A percentile compares a stretch with the other conserved stretches of the same genome.
Evolutionary conservation across 2,329 filamentous ascomycete species (phyloP).

Genomic region (Botryosphaeria agaves): DNA sequence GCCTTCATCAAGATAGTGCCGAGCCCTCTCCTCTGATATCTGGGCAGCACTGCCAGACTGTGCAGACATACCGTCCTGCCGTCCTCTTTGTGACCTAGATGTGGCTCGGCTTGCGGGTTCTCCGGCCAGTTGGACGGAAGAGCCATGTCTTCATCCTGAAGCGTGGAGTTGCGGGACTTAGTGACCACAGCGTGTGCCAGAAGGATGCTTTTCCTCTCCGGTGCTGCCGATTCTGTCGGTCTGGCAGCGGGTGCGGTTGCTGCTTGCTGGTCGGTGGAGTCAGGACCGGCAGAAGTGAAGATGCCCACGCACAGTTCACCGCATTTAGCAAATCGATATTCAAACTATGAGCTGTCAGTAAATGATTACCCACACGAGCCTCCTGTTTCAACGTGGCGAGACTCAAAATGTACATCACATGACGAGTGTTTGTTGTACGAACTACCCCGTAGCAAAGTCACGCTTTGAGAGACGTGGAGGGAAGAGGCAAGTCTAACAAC

Average conservation of each 20-base stretch:
- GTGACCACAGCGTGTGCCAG: constrained; percentile 67
- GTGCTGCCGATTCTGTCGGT: constrained; percentile 40
- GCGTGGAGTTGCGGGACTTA: constrained; percentile 41
- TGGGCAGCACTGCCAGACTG: constrained; percentile 62
- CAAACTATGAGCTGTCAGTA: constrained; percentile 33
- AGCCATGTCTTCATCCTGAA: constrained; percentile 64
- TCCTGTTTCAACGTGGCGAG: no score
- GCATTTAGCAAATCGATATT: constrained; percentile 58
- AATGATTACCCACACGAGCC: no score
- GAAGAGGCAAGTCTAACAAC: no score
- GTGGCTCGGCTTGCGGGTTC: constrained; percentile 21
- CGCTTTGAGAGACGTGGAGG: no score
- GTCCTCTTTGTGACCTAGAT: constrained; percentile 51
- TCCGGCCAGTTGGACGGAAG: constrained; percentile 50
- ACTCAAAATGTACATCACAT: no score
- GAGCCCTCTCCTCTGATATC: constrained; percentile 56
- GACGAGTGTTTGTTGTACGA: no score
- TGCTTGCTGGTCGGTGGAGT: constrained; percentile 30
- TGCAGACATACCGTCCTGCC: constrained; percentile 68
- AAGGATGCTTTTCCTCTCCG: constrained; percentile 44
- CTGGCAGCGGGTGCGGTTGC: constrained; percentile 37
- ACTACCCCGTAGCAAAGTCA: no score
- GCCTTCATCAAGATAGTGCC: constrained; percentile 57
- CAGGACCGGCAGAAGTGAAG: constrained; percentile 47
- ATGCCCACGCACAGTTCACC: constrained; percentile 65